Percentiles rank a stretch among this genome's conserved stretches.
Evolutionary conservation across 2,329 filamentous ascomycete species (phyloP).

Genomic region (Penicillium sp.): DNA sequence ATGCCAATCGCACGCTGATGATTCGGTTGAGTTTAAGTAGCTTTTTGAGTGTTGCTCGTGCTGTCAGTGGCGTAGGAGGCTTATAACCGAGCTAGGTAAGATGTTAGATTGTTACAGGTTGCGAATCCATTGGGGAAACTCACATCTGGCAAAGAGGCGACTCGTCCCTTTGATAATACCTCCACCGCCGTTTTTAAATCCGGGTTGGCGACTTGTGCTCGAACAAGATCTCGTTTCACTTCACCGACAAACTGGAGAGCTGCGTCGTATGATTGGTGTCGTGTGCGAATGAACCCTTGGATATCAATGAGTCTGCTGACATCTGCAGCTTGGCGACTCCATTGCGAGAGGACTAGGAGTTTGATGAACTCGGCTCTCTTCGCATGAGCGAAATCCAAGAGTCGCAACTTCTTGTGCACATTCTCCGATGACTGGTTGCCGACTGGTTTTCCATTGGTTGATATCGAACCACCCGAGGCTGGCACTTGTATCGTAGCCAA

Average conservation of each 20-base stretch:
- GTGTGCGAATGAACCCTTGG: slow-evolving; percentile 68
- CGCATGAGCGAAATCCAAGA: slow-evolving; percentile 76
- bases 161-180: slow-evolving; percentile 74
- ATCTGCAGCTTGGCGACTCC: slow-evolving; percentile 75
- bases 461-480: slow-evolving; percentile 10
- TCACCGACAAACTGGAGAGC: slow-evolving; percentile 65
- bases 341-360: slow-evolving; percentile 83
- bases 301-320: slow-evolving; percentile 89
- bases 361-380: slow-evolving; percentile 90
- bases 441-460: slow-evolving; percentile 29
- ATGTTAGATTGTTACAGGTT: slow-evolving; percentile 19
- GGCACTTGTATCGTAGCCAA: slow-evolving; percentile 68
- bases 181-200: slow-evolving; percentile 89
- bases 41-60: slow-evolving; percentile 70
- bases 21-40: slow-evolving; percentile 80
- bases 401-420: slow-evolving; percentile 69
- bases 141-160: slow-evolving; percentile 76
- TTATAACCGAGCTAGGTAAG: slow-evolving; percentile 68
- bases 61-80: slow-evolving; percentile 67
- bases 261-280: slow-evolving; percentile 60
- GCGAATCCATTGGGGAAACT: slow-evolving; percentile 34
- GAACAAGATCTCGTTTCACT: slow-evolving; percentile 70
- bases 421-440: slow-evolving; percentile 56
- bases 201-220: slow-evolving; percentile 78
- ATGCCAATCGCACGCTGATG: slow-evolving; percentile 76